These are phyloP conservation scores for Crithidia thermophila DNA, from an alignment of 208 protist species.

Conservation along the genomic window DNA sequence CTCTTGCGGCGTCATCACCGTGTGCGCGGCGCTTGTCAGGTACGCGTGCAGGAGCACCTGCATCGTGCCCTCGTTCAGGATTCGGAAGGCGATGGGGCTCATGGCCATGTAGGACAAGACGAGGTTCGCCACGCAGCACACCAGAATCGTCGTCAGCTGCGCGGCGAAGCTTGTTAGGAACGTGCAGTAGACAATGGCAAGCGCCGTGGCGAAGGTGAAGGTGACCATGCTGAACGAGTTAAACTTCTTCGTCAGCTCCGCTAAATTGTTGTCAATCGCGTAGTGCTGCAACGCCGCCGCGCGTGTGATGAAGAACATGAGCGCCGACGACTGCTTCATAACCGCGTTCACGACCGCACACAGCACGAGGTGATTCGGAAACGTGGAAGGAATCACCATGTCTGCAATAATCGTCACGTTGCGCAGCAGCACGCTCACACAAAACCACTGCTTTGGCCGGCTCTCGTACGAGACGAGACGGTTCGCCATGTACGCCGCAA, in stretches of 20 bases:
- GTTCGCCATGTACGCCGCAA: conserved; percentile 83
- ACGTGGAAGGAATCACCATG: conserved; percentile 70
- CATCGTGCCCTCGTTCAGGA: conserved; percentile 71
- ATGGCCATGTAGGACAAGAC: conserved; percentile 59
- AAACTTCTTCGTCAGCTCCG: conserved; percentile 89
- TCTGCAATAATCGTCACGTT: conserved; percentile 78
- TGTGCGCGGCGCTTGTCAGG: conserved; percentile 17
- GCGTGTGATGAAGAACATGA: conserved; percentile 86
- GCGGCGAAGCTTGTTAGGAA: conserved; percentile 61
- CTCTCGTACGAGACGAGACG: conserved; percentile 83
- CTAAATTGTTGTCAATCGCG: conserved; percentile 74
- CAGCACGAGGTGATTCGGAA: conserved; percentile 66
- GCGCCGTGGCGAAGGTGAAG: conserved; percentile 73
- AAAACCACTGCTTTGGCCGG: conserved; percentile 89
- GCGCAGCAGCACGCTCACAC: conserved; percentile 74
- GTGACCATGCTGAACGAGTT: conserved; percentile 88
- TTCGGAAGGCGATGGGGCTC: conserved; percentile 70
- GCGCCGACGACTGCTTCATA: conserved; percentile 76
- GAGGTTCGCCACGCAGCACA: conserved; percentile 71
- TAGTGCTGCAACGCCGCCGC: conserved; percentile 85
- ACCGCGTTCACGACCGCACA: conserved; percentile 66
- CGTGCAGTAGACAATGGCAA: conserved; percentile 76
- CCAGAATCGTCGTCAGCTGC: conserved; percentile 67
- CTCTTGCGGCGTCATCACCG: conserved; percentile 53
- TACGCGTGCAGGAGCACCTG: conserved; percentile 60